A percentile compares a stretch with the other conserved stretches of the same genome.
These are phyloP conservation scores for Abelmoschus esculentus DNA, from an alignment of 345 rosid species.

Conservation along the genomic window DNA sequence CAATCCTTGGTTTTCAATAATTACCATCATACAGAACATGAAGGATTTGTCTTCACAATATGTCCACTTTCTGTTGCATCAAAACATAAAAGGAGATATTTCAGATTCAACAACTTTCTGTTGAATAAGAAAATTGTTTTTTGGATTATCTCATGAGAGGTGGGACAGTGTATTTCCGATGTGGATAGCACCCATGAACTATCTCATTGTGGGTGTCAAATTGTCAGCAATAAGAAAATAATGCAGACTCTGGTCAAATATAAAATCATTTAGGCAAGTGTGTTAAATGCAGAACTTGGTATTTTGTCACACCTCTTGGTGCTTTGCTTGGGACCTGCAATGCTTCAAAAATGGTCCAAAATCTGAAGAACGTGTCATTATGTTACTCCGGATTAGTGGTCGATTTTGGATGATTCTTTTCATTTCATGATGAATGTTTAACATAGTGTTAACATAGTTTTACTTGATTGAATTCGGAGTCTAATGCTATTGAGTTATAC, in stretches of 20 bases:
- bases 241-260: not conserved
- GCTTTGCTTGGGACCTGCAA: no score
- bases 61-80: no score
- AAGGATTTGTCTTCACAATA: no score
- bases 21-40: no score
- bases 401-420: not conserved
- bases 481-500: not conserved
- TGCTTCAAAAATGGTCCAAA: no score
- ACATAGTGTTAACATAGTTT: not conserved
- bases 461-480: not conserved
- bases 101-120: no score
- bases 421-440: not conserved
- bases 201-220: not conserved
- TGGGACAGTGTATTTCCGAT: not conserved
- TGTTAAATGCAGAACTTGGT: not conserved
- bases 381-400: no score
- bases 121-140: no score
- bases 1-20: not conserved
- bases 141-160: no score
- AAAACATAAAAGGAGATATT: no score
- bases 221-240: not conserved
- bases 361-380: no score
- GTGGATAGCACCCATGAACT: constrained; percentile 3
- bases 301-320: no score
- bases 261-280: not conserved